A percentile compares a stretch with the other conserved stretches of the same genome.
Conservation (phyloP, 1,284 basidiomycete species). For the Farysia itapuensis region DNA sequence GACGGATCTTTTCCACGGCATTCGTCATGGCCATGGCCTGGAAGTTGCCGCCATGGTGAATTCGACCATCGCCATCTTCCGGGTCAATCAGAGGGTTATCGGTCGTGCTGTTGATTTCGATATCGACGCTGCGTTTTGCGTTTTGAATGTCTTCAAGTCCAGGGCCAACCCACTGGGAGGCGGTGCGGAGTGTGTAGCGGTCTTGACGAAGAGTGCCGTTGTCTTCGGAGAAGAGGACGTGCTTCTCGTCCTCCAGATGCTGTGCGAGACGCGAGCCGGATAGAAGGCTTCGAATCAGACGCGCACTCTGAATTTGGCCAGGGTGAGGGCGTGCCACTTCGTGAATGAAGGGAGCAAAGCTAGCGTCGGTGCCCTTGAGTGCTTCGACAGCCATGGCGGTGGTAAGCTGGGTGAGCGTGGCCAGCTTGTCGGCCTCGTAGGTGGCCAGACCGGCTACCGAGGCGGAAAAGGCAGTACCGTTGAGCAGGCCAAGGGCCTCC, state of each 20-base stretch:
- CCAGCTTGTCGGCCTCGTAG: slow-evolving; percentile 73
- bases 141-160: slow-evolving; percentile 77
- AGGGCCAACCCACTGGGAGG: slow-evolving; percentile 72
- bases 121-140: slow-evolving; percentile 69
- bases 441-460: slow-evolving; percentile 64
- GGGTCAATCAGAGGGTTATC: slow-evolving; percentile 50
- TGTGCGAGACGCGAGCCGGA: slow-evolving; percentile 72
- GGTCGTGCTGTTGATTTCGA: slow-evolving; percentile 83
- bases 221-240: slow-evolving; percentile 69
- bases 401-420: slow-evolving; percentile 72
- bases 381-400: slow-evolving; percentile 82
- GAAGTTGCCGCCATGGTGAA: slow-evolving; percentile 42
- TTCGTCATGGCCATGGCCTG: slow-evolving; percentile 74
- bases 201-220: slow-evolving; percentile 73
- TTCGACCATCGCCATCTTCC: slow-evolving; percentile 32
- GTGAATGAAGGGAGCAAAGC: slow-evolving; percentile 69
- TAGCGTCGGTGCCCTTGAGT: slow-evolving; percentile 42
- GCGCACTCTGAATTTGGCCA: slow-evolving; percentile 67
- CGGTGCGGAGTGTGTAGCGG: slow-evolving; percentile 69
- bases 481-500: slow-evolving; percentile 68
- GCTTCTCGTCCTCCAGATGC: slow-evolving; percentile 68
- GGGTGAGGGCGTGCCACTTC: slow-evolving; percentile 78
- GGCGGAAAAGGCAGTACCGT: slow-evolving; percentile 79
- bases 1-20: slow-evolving; percentile 82
- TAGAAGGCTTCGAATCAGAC: slow-evolving; percentile 60